phyloP scores from a whole-genome alignment of 129 eudicot species.

The Tagetes patula region DNA sequence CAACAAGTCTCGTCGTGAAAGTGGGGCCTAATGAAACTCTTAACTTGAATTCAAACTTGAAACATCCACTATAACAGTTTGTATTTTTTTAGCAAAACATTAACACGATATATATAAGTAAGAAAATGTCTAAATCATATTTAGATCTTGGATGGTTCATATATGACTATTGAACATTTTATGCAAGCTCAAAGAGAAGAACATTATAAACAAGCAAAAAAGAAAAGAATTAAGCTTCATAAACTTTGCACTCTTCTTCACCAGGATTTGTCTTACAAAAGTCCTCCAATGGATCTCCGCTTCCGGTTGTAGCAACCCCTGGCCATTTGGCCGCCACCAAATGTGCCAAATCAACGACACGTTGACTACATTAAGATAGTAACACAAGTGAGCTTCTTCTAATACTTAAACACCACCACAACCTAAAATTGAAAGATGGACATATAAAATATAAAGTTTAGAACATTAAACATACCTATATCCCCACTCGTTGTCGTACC shows the following conservation, averaged over 20 bases:
- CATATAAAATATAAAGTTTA: not conserved
- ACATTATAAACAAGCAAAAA: not conserved
- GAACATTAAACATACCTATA: constrained; percentile 55
- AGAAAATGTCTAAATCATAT: not conserved
- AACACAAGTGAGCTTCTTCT: not conserved
- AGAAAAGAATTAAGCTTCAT: constrained; percentile 46
- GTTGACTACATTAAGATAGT: constrained; percentile 48
- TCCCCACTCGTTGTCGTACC: constrained; percentile 99
- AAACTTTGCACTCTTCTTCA: constrained; percentile 94
- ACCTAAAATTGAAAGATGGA: no score
- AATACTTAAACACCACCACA: not conserved
- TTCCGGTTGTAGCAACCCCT: constrained; percentile 53
- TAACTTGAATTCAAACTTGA: no score
- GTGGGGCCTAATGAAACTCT: no score
- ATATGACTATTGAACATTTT: not conserved
- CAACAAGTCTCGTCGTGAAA: no score
- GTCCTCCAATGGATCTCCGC: constrained; percentile 92
- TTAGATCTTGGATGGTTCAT: not conserved
- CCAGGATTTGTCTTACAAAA: constrained; percentile 80
- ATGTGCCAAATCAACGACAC: constrained; percentile 96
- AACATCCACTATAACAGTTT: no score
- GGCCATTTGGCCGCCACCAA: constrained; percentile 94
- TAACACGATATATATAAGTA: not conserved
- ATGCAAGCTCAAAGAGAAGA: not conserved
- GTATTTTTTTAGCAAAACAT: no score